These are phyloP conservation scores for Gracilaria caudata DNA, from an alignment of 23 red algal genomes.

Conservation along the genomic window DNA sequence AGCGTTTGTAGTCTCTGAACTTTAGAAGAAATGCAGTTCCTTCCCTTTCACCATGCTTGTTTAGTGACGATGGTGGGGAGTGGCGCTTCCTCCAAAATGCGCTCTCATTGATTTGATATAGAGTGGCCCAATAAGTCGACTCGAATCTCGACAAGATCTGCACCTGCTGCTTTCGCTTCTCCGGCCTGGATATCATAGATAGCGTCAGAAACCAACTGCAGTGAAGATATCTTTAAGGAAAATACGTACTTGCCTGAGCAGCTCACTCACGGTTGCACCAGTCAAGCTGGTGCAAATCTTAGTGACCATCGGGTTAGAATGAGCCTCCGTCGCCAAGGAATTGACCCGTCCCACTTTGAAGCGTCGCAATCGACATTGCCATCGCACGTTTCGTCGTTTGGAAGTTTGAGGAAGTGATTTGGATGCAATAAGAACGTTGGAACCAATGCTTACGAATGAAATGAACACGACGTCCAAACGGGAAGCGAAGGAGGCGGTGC, in stretches of 20 bases:
- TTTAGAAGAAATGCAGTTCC: slow-evolving; percentile 47
- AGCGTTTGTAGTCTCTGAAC: slow-evolving; percentile 73
- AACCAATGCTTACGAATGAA: not conserved
- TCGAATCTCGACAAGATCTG: slow-evolving; percentile 88
- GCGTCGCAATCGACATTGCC: not conserved
- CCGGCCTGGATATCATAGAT: not conserved
- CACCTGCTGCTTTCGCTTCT: slow-evolving; percentile 59
- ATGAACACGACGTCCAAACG: not conserved
- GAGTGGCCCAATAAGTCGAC: slow-evolving; percentile 62
- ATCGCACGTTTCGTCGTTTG: not conserved
- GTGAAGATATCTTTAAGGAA: not conserved
- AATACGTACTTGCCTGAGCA: slow-evolving; percentile 22
- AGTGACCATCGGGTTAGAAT: not conserved
- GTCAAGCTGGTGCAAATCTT: slow-evolving; percentile 56
- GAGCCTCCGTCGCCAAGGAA: not conserved
- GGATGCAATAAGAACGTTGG: not conserved
- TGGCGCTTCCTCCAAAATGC: slow-evolving; percentile 37
- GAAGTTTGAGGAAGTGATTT: not conserved
- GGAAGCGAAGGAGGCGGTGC: too few relatives aligned
- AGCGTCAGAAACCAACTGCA: not conserved
- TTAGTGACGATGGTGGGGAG: slow-evolving; percentile 90
- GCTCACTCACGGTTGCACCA: slow-evolving; percentile 30
- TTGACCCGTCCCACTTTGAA: not conserved
- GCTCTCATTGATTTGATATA: slow-evolving; percentile 47
- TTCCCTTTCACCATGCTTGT: slow-evolving; percentile 84